Conservation (phyloP, 441 rosid genomes). For the Bruguiera hainesii region DNA sequence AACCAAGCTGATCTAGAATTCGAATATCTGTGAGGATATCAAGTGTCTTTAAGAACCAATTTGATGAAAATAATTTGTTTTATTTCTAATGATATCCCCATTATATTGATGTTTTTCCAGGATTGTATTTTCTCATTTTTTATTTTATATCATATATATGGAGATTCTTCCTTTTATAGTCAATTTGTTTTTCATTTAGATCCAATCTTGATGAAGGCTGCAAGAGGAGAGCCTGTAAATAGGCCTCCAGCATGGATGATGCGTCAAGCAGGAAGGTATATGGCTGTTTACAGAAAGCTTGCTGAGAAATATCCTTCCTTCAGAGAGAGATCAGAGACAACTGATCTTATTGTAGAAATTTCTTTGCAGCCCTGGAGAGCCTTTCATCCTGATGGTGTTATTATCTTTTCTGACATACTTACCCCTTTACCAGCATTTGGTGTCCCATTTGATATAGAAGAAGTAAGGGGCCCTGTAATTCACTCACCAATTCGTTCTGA, state of each 20-base stretch:
- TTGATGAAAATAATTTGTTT: too few relatives aligned
- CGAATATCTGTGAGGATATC: too few relatives aligned
- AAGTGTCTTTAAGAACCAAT: too few relatives aligned
- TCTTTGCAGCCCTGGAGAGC: conserved; percentile 98
- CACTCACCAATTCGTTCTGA: conserved; percentile 71
- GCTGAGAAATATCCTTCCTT: conserved; percentile 89
- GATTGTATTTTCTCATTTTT: too few relatives aligned
- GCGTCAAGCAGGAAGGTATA: conserved; percentile 98
- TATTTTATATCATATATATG: too few relatives aligned
- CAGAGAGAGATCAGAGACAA: conserved; percentile 92
- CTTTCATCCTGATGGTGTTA: conserved; percentile 86
- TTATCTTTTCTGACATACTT: conserved; percentile 93
- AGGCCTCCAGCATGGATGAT: conserved; percentile 99
- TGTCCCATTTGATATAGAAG: conserved; percentile 93
- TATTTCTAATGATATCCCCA: too few relatives aligned
- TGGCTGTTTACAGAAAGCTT: conserved; percentile 93
- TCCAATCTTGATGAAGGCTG: conserved; percentile 89
- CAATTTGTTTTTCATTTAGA: conserved; percentile 38
- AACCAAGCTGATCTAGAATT: too few relatives aligned
- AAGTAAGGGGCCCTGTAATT: conserved; percentile 79
- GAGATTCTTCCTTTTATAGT: background rate
- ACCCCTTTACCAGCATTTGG: conserved; percentile 94
- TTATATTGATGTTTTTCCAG: too few relatives aligned
- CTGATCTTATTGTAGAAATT: conserved; percentile 87
- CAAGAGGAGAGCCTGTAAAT: conserved; percentile 66